Evolutionary conservation across 345 rosid species (phyloP), one percentile per base, ranked within the genome.

Genomic region (Reutealis trisperma): DNA sequence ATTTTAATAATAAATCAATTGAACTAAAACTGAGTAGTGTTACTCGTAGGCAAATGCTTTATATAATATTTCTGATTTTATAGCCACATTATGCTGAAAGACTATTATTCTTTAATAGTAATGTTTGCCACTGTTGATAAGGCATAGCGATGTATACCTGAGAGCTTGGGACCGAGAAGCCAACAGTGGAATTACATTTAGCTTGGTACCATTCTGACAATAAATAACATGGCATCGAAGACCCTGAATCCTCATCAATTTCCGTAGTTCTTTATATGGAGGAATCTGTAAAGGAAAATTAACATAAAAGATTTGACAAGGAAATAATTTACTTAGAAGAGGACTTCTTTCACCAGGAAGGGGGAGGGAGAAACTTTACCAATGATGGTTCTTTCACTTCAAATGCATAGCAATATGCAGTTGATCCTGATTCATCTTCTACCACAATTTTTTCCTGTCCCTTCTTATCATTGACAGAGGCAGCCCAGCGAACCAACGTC

Each of bases 231-330:
- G 67, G 72, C 81, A 78, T 55, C 81, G 58, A 57, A 78, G 81
- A 30, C 60, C 81, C 61, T 78, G 81, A 27, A 78, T 78, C 65
- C 81, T 78, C 81, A 78, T 78, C 72, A 78, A 58, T 44, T 72
- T 78, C 41, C 81, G 59, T 1, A 78, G 76, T 57, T 78, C 81
- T 37, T 72, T 72, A 14, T 45, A 76, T 25, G 81, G 67, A 55
- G 77, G 72, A 30, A 72, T 55, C 81, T 78, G 58, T n/a, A 19
- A 65, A 64, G 49, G 57, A 42, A 72, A 65, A 63, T 34, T 0
- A 71, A 3, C 24, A 54, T 15, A 10, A 58, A 27, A 37, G 15
- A 24, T 15, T 49, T 65, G 51, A 34, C 27, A 64, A 30, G 12
- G 15, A 16, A 7, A 0, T 15, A 60, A 77, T 16, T 45, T 3